A percentile compares a stretch with the other conserved stretches of the same genome.
Conservation (phyloP, 73 alveolate genomes). For the Breviolum minutum region DNA sequence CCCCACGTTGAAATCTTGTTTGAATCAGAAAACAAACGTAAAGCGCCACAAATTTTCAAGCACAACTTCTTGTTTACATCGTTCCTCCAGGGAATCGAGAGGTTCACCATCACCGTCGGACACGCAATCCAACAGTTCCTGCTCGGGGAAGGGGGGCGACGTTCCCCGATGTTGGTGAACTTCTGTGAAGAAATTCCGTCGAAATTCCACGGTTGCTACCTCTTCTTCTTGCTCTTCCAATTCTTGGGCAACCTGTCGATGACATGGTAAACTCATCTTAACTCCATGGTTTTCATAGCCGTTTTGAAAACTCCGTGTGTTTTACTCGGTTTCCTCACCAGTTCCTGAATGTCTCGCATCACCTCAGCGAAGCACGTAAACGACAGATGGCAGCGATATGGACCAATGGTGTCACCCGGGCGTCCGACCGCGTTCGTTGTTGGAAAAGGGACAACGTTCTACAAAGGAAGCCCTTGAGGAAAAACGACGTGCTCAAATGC, state of each 20-base stretch:
- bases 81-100: not conserved
- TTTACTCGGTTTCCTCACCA: not conserved
- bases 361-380: not conserved
- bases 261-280: not conserved
- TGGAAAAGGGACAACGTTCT: too few species aligned
- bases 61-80: not conserved
- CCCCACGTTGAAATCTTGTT: not conserved
- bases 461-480: too few species aligned
- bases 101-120: slow-evolving; percentile 35
- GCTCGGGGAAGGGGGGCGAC: not conserved
- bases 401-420: too few species aligned
- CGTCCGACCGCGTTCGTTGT: too few species aligned
- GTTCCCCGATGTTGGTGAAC: not conserved
- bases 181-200: not conserved
- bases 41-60: not conserved
- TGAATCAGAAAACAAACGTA: not conserved
- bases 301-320: not conserved
- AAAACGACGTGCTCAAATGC: too few species aligned
- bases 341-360: slow-evolving; percentile 22
- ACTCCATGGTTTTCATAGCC: not conserved
- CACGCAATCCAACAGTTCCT: slow-evolving; percentile 27
- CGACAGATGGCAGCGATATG: too few species aligned
- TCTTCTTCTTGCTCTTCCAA: not conserved
- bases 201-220: not conserved
- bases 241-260: not conserved